Percentiles rank a stretch among this genome's conserved stretches.
phyloP scores from a whole-genome alignment of 306 rosid genomes.

The Casuarina equisetifolia region DNA sequence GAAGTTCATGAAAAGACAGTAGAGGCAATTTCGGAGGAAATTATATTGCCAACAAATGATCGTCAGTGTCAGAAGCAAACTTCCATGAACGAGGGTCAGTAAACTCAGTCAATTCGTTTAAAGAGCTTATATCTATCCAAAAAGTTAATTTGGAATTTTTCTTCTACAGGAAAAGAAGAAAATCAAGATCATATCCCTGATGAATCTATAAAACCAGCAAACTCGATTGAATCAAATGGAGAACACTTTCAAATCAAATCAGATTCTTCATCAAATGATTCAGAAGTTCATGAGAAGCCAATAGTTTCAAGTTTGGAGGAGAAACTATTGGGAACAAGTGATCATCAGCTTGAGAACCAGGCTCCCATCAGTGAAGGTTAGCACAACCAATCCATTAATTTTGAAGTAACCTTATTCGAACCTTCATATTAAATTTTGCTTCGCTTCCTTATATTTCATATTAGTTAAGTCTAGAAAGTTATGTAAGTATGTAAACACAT shows the following conservation, averaged over 20 bases:
- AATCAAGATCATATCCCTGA: constrained; percentile 31
- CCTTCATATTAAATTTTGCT: not conserved
- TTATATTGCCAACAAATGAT: constrained; percentile 21
- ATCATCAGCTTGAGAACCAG: constrained; percentile 34
- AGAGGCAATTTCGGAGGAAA: constrained; percentile 27
- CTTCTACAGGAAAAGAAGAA: constrained; percentile 37
- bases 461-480: not conserved
- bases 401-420: constrained; percentile 1
- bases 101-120: constrained; percentile 1
- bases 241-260: constrained; percentile 27
- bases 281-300: constrained; percentile 29
- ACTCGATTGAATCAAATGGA: constrained; percentile 26
- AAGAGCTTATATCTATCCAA: not conserved
- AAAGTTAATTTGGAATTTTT: constrained; percentile 1
- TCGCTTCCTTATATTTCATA: not conserved
- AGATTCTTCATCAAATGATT: constrained; percentile 14
- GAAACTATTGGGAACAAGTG: constrained; percentile 22
- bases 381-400: constrained; percentile 18
- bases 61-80: constrained; percentile 29
- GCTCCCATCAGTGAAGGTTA: constrained; percentile 53
- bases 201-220: constrained; percentile 27
- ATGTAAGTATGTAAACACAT: constrained; percentile 6
- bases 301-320: constrained; percentile 27
- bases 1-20: constrained; percentile 29
- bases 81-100: constrained; percentile 54